A percentile compares a stretch with the other conserved stretches of the same genome.
Evolutionary conservation across 768 basidiomycete genomes (phyloP).

Genomic region (Brasilioporus rufonigricans): DNA sequence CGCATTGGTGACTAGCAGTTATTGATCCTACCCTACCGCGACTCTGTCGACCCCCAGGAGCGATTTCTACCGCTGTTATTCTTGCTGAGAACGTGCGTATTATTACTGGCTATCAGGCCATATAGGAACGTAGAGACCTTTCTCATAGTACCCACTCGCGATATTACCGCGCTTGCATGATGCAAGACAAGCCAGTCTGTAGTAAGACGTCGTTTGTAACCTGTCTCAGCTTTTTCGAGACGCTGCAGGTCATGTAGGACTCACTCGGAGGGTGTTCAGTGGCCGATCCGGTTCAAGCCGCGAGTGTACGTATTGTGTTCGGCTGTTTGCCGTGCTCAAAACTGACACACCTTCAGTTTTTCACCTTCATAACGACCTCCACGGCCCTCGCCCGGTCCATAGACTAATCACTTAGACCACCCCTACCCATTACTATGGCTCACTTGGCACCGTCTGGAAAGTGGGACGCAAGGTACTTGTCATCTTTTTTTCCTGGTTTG

Average conservation of each 20-base stretch:
- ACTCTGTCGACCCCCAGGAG: no score
- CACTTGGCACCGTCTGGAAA: constrained; percentile 18
- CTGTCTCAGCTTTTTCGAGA: background rate
- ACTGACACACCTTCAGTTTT: background rate
- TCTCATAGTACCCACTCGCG: background rate
- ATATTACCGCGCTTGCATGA: no score
- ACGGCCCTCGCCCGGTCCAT: constrained; percentile 12
- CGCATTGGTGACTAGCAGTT: no score
- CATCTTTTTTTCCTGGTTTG: constrained; percentile 14
- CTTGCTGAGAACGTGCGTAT: background rate
- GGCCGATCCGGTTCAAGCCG: background rate
- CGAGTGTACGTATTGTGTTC: background rate
- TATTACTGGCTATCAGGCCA: no score
- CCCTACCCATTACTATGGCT: constrained; percentile 3
- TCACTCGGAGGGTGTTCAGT: background rate
- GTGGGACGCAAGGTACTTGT: constrained; percentile 13
- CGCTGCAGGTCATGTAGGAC: background rate
- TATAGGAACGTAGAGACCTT: background rate
- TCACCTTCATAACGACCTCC: constrained; percentile 23
- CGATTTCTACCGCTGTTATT: background rate
- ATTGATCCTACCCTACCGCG: no score
- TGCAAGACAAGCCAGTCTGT: no score
- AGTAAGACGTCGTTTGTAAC: background rate
- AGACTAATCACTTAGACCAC: constrained; percentile 1
- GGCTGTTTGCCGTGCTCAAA: background rate